Percentiles rank a stretch among this genome's conserved stretches.
These are phyloP conservation scores for Talaromyces rugulosus DNA, from an alignment of 2,329 filamentous ascomycete species.

Conservation along the genomic window DNA sequence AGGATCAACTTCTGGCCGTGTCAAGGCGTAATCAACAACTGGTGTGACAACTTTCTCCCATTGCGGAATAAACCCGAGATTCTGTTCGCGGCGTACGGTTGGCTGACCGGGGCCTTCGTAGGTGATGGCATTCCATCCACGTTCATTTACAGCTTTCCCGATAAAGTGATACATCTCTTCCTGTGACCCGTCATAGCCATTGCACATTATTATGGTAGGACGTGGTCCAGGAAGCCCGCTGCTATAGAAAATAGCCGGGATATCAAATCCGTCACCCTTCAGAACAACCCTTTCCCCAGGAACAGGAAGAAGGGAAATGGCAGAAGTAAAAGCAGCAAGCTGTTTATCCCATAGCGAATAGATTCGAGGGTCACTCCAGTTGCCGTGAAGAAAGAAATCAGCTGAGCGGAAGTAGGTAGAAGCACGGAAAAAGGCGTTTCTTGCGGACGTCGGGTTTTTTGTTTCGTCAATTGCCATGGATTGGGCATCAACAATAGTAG, in stretches of 20 bases:
- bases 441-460: constrained; percentile 28
- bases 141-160: constrained; percentile 31
- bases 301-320: constrained; percentile 16
- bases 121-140: constrained; percentile 43
- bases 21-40: constrained; percentile 33
- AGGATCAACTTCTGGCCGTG: constrained; percentile 7
- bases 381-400: constrained; percentile 30
- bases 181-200: constrained; percentile 41
- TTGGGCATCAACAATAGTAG: neutral
- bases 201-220: constrained; percentile 40
- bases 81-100: constrained; percentile 37
- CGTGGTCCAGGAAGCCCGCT: constrained; percentile 16
- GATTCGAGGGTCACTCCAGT: constrained; percentile 40
- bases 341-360: constrained; percentile 35
- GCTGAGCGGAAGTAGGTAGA: constrained; percentile 36
- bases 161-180: constrained; percentile 42
- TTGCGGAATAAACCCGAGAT: constrained; percentile 41
- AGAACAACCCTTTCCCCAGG: constrained; percentile 29
- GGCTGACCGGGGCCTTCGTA: constrained; percentile 48
- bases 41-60: constrained; percentile 42
- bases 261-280: constrained; percentile 27
- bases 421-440: constrained; percentile 35
- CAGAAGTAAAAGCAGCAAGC: constrained; percentile 33
- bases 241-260: constrained; percentile 36
- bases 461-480: constrained; percentile 22